Percentiles rank a stretch among this genome's conserved stretches.
These are phyloP conservation scores for Lactarius pseudohatsudake DNA, from an alignment of 768 basidiomycete species.

Conservation along the genomic window DNA sequence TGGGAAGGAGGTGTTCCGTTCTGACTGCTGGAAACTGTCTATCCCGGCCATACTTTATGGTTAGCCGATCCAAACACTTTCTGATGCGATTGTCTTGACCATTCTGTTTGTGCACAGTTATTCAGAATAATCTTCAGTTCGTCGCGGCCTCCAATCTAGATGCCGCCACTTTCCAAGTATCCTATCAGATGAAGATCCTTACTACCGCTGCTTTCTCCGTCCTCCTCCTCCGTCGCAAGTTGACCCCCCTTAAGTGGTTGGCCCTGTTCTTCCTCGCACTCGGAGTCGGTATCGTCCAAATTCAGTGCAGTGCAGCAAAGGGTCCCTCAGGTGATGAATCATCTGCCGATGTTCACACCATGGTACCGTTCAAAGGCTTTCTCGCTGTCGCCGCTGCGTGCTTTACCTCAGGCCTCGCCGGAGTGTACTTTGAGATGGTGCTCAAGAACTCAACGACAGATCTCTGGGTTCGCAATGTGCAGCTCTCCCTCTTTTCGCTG, in stretches of 20 bases:
- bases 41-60: constrained; percentile 95
- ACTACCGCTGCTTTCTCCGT: constrained; percentile 92
- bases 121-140: constrained; percentile 96
- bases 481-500: constrained; percentile 91
- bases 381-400: constrained; percentile 88
- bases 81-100: constrained; percentile 20
- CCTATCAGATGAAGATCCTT: constrained; percentile 96
- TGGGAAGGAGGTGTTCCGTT: constrained; percentile 71
- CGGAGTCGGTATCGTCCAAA: constrained; percentile 83
- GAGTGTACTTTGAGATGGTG: constrained; percentile 98
- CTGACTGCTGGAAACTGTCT: constrained; percentile 96
- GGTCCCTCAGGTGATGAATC: constrained; percentile 9
- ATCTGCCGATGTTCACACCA: constrained; percentile 44
- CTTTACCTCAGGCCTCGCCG: constrained; percentile 93
- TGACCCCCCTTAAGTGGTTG: constrained; percentile 78
- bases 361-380: constrained; percentile 86
- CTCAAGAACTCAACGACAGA: constrained; percentile 86
- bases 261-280: constrained; percentile 81
- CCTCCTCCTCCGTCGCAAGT: constrained; percentile 70
- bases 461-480: constrained; percentile 96
- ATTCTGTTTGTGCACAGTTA: constrained; percentile 46
- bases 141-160: constrained; percentile 92
- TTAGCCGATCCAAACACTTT: constrained; percentile 33
- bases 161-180: constrained; percentile 95
- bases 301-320: constrained; percentile 35